Evolutionary conservation across 2,329 filamentous ascomycete genomes (phyloP).

Genomic region (Colletotrichum trifolii): DNA sequence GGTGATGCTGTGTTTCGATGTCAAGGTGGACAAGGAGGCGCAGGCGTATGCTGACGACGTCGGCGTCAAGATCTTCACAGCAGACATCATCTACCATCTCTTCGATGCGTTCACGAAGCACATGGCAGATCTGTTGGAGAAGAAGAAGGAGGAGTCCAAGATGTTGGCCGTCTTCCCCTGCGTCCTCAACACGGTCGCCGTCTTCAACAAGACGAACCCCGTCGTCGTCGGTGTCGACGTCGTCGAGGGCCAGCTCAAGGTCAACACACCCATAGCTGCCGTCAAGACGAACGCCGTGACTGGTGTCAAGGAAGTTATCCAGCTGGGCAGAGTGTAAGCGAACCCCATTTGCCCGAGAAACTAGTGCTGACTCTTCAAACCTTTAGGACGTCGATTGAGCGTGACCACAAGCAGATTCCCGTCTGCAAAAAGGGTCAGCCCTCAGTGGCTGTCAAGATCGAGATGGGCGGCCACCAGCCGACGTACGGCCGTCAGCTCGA

Average conservation of each 20-base stretch:
- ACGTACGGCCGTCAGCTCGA: constrained; percentile 95
- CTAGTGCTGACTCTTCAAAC: too few species aligned
- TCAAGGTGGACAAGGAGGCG: constrained; percentile 98
- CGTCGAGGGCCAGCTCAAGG: constrained; percentile 84
- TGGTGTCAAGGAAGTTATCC: constrained; percentile 84
- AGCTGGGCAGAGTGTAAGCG: constrained; percentile 91
- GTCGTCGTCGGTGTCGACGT: constrained; percentile 98
- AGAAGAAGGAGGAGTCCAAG: constrained; percentile 97
- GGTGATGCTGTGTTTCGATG: constrained; percentile 99
- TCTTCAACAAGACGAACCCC: constrained; percentile 98
- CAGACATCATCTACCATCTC: constrained; percentile 98
- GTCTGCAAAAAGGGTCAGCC: constrained; percentile 96
- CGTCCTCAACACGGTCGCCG: constrained; percentile 86
- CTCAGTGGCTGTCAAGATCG: constrained; percentile 98
- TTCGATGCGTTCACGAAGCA: constrained; percentile 98
- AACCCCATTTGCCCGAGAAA: too few species aligned
- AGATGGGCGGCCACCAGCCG: constrained; percentile 91
- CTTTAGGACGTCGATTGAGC: constrained; percentile 88
- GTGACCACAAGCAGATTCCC: constrained; percentile 94
- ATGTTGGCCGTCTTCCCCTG: constrained; percentile 97
- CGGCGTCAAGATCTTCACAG: constrained; percentile 97
- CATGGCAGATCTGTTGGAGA: constrained; percentile 86
- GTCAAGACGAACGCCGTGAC: constrained; percentile 85
- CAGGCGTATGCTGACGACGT: constrained; percentile 90
- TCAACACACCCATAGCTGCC: constrained; percentile 90